Conservation (phyloP, 2,329 filamentous ascomycete species). For the Atkinsonella hypoxylon region DNA sequence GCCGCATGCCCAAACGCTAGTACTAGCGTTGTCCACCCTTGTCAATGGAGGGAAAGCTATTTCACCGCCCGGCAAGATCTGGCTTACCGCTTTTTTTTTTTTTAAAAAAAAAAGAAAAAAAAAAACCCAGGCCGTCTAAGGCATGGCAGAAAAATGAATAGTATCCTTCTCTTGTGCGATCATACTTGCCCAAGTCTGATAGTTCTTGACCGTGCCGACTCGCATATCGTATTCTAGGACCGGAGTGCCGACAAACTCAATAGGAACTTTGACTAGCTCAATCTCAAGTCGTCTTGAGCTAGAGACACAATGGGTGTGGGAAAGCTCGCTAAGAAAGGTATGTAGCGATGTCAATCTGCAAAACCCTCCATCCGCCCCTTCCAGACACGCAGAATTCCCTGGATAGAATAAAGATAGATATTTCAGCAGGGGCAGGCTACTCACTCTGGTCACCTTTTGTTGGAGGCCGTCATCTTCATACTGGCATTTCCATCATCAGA, state of each 20-base stretch:
- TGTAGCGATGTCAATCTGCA: not conserved
- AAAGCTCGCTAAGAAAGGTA: constrained; percentile 1
- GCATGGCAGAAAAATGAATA: not conserved
- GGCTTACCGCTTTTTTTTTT: not conserved
- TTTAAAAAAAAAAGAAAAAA: too few species aligned
- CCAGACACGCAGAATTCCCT: too few species aligned
- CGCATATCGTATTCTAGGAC: not conserved
- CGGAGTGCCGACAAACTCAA: not conserved
- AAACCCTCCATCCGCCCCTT: not conserved
- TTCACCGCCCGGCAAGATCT: constrained; percentile 7
- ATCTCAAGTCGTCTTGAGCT: not conserved
- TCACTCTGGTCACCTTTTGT: not conserved
- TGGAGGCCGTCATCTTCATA: too few species aligned
- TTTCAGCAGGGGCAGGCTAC: too few species aligned
- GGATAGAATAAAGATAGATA: too few species aligned
- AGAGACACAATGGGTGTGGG: not conserved
- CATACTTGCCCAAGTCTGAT: not conserved
- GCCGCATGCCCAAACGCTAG: too few species aligned
- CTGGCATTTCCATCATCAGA: too few species aligned
- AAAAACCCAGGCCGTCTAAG: not conserved
- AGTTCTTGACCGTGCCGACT: not conserved
- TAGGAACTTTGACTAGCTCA: not conserved
- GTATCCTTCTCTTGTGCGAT: too few species aligned
- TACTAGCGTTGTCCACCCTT: too few species aligned
- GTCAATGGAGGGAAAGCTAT: not conserved